Evolutionary conservation across 352 stramenopile genomes (phyloP).

Genomic region (Chrysophaeum taylorii): DNA sequence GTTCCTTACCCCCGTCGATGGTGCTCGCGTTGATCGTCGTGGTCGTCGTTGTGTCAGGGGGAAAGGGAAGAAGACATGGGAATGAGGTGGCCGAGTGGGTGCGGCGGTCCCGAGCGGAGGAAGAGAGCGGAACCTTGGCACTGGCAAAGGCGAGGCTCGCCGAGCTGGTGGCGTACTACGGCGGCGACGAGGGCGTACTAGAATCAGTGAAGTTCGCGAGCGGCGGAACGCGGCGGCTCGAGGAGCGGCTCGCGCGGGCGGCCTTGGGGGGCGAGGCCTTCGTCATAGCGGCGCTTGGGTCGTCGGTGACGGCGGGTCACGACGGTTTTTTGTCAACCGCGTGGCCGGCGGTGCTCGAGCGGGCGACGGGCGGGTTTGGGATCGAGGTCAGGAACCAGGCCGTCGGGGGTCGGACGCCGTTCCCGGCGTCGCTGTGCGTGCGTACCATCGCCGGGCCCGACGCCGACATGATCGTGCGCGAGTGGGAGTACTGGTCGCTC

Average conservation of each 20-base stretch:
- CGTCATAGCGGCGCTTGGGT: neutral
- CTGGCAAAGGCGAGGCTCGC: neutral
- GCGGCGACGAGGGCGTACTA: neutral
- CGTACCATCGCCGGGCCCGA: neutral
- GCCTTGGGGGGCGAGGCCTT: neutral
- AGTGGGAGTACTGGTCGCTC: constrained; percentile 15
- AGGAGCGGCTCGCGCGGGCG: neutral
- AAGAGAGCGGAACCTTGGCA: neutral
- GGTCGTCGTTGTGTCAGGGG: too few relatives aligned
- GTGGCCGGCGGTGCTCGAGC: neutral
- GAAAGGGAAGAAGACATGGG: neutral
- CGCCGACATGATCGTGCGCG: constrained; percentile 1
- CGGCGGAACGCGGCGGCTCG: neutral
- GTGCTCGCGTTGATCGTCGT: too few relatives aligned
- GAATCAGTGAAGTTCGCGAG: neutral
- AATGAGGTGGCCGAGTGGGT: neutral
- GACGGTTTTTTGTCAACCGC: neutral
- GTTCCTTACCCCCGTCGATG: too few relatives aligned
- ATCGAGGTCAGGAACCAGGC: constrained; percentile 10
- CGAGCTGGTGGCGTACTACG: neutral
- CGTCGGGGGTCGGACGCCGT: neutral
- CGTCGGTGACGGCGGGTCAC: constrained; percentile 12
- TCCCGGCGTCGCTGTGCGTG: neutral
- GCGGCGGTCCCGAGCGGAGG: neutral
- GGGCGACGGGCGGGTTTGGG: neutral